Base-by-base conservation (phyloP, 2,329 filamentous ascomycete genomes). In the Colletotrichum abscissum region DNA sequence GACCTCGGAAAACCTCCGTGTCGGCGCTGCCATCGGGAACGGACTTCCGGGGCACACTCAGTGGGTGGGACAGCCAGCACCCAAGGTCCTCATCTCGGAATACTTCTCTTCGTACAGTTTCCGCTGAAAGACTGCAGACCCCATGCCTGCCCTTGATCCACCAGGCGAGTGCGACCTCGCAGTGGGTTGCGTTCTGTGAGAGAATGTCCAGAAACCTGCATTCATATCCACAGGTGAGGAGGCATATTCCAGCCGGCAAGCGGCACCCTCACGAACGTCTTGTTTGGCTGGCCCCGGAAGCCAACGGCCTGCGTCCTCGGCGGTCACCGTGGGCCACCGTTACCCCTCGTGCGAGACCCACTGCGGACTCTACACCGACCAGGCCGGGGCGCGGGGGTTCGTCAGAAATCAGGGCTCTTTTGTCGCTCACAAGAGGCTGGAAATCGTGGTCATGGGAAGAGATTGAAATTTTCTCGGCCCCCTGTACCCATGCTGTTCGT, bases 261-360 rank as follows among this genome's bases (percentile, higher is more conserved):
- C 69, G 58, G 69, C 54, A 59, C 67, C 19, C 8, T 54, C 28
- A 30, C 22, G 19, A 54, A 16, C 28, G 28, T 30, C 35, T 38
- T 24, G 22, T 62, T 22, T 33, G 49, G 52, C 30, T 54, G 30
- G 22, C 6, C 6, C 69, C 65, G 69, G 69, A 72, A n/a, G 54
- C 59, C 22, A 72, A 59, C 65, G 69, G 58, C 69, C 57, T 67
- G 69, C 63, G 63, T 72, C 42, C 46, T 68, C 52, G 49, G 52
- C 65, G 64, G 54, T 58, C 64, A 69, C 52, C 65, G 65, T 63
- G 12, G 57, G 42, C 30, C 33, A 66, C 38, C 52, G 33, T 46
- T 72, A 69, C 69, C 69, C 65, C 65, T 72, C 66, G 58, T n/a
- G 59, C 65, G 24, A 63, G 67, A 35, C 60, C 70, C 71, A 73